Evolutionary conservation across 345 rosid species (phyloP).

Genomic region (Hypericum perforatum): DNA sequence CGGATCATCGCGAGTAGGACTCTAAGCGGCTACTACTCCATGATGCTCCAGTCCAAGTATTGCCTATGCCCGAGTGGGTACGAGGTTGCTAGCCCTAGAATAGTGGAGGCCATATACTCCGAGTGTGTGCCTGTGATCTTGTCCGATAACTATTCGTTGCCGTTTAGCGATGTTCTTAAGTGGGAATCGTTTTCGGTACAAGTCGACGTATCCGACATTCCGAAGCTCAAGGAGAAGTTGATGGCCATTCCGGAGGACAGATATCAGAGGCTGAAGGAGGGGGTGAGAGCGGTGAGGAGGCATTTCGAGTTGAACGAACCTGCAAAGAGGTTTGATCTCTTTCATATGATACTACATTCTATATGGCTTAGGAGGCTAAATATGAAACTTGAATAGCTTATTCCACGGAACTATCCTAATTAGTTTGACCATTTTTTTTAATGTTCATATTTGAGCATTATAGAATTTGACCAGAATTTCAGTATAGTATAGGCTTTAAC

Average conservation of each 20-base stretch:
- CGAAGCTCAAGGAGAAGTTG: conserved; percentile 64
- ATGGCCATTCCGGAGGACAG: conserved; percentile 43
- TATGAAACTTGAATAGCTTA: conserved; percentile 26
- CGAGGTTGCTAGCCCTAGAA: conserved; percentile 91
- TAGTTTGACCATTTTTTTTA: background rate
- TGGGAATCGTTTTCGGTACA: conserved; percentile 74
- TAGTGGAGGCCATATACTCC: conserved; percentile 70
- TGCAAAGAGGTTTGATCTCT: conserved; percentile 58
- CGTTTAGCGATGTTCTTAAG: conserved; percentile 69
- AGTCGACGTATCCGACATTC: conserved; percentile 54
- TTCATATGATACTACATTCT: conserved; percentile 80
- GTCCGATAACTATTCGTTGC: conserved; percentile 57
- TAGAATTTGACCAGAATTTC: no score
- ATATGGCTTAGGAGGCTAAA: conserved; percentile 85
- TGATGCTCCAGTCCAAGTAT: conserved; percentile 64
- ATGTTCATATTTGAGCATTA: background rate
- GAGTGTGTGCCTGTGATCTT: conserved; percentile 85
- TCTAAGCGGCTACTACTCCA: conserved; percentile 38
- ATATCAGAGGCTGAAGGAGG: conserved; percentile 41
- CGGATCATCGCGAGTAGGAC: conserved; percentile 34
- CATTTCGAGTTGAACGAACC: conserved; percentile 77
- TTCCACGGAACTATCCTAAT: background rate
- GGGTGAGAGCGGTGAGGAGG: conserved; percentile 39
- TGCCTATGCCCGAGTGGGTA: conserved; percentile 91
- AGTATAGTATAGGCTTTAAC: no score